Base-by-base conservation (phyloP, 2,329 filamentous ascomycete species). In the Dactylellina parvicollis region DNA sequence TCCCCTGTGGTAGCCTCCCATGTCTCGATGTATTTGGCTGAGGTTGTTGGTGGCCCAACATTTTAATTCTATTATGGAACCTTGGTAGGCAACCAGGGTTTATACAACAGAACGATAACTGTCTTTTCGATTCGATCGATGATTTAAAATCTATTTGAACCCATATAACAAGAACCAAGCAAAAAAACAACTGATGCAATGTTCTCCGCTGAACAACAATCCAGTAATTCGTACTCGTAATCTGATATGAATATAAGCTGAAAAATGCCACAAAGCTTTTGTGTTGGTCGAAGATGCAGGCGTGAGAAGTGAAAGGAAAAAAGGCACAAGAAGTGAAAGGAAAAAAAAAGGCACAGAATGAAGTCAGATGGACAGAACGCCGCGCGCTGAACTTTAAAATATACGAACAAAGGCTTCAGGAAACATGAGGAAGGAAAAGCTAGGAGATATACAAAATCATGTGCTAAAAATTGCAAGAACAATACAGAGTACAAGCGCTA, bases 221-320 rank as follows among this genome's bases (percentile, higher is more conserved):
- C 36, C 20, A 32, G 24, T 14, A 30, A 46, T 24, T 34, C 40
- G 36, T 46, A 16, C n/a, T 47, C 24, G 22, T 16, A n/a, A 38
- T 8, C 16, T 16, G 38, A 36, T 14, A 18, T 9, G 16, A 26
- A 40, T 40, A 28, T 22, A 38, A 49, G 52, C 47, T 50, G 18
- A 60, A 62, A 61, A 70, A 71, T 50, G 47, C 57, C 38, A 62
- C 56, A 57, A 47, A 46, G 18, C 57, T 71, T 71, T 71, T 71
- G 66, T 71, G 57, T 71, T 71, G 66, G 22, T 44, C 49, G 30
- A 54, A 54, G 9, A 50, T 32, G 16, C 47, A 24, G 24, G 22
- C 14, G 36, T 3, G 59, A 66, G 42, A 57, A 26, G 10, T 16
- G 26, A 62, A 44, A 26, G 50, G 46, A 30, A 30, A 40, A 59